These are phyloP conservation scores for Naganishia sp. DNA, from an alignment of 1,284 basidiomycete species.

Conservation along the genomic window DNA sequence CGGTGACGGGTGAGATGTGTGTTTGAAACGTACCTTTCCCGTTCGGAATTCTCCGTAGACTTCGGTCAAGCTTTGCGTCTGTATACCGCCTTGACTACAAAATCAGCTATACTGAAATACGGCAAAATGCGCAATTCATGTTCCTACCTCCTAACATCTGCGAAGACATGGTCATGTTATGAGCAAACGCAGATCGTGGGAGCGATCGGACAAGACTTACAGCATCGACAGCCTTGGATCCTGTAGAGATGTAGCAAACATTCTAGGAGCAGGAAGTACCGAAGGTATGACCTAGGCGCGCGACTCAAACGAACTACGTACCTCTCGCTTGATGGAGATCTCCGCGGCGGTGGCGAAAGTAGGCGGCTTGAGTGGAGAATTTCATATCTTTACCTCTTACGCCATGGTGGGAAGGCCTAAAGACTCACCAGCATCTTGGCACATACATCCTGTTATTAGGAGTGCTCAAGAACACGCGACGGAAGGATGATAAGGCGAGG, in stretches of 20 bases:
- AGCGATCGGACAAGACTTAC: slow-evolving; percentile 10
- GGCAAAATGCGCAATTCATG: too few relatives aligned
- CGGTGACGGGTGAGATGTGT: neutral
- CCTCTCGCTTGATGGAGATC: slow-evolving; percentile 75
- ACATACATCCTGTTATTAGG: slow-evolving; percentile 69
- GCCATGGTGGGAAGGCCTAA: neutral
- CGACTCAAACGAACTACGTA: neutral
- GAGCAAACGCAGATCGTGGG: neutral
- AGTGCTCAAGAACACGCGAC: slow-evolving; percentile 10
- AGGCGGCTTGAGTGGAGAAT: slow-evolving; percentile 58
- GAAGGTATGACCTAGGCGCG: neutral
- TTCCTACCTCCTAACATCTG: slow-evolving; percentile 70
- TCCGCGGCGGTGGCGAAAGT: slow-evolving; percentile 88
- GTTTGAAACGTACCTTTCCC: slow-evolving; percentile 60
- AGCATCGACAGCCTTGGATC: slow-evolving; percentile 83
- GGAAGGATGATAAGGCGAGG: slow-evolving; percentile 9
- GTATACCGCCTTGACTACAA: slow-evolving; percentile 67
- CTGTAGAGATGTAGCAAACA: slow-evolving; percentile 78
- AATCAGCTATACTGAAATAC: too few relatives aligned
- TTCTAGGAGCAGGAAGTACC: slow-evolving; percentile 44
- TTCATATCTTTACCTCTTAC: too few relatives aligned
- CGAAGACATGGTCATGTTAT: neutral
- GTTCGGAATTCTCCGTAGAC: slow-evolving; percentile 57
- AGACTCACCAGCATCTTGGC: slow-evolving; percentile 70
- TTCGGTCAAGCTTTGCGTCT: slow-evolving; percentile 85